Evolutionary conservation across 1,139 yeast genomes (phyloP), one percentile per base, ranked within the genome.

Genomic region (Candida albicans): DNA sequence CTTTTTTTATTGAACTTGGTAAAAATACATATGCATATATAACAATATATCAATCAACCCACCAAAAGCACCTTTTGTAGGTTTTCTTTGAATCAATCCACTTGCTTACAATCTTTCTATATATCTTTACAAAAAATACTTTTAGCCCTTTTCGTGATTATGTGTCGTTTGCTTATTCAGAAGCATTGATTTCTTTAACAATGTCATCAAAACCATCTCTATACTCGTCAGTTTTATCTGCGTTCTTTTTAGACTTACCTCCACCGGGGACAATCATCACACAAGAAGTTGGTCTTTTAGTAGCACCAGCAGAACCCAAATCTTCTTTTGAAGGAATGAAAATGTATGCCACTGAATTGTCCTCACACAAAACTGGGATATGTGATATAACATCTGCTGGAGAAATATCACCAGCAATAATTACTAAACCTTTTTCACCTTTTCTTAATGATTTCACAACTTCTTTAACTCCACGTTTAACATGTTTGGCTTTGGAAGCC

Each of bases 201-300:
- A 93, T 82, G 65, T 93, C 99, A 65, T 95, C 98, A 64, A 79
- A 95, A 47, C 83, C 71, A 66, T 90, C 97, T 70, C 89, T 87
- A 77, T 93, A 95, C 63, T 93, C 98, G 57, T 85, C 93, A 48
- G 83, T 77, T 59, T 88, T 87, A 59, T 86, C 89, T 44, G 80
- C 78, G 59, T 83, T 84, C 70, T 85, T 87, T 71, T 83, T 84
- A 61, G 84, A 78, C 72, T 88, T 87, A 48, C 93, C 93, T 47
- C 96, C 96, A 46, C 96, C 96, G 59, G 99, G 99, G 43, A 91
- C 96, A 59, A 95, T 80, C 91, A 95, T 89, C 39, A 95, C 96
- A 67, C 96, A 91, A 35, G 97, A 89, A 32, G 99, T 95, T 57
- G 99, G 99, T 77, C 99, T 85, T 76, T 93, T 93, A 49, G 99